Conservation (phyloP, 306 rosid genomes). For the Arachis stenosperma region DNA sequence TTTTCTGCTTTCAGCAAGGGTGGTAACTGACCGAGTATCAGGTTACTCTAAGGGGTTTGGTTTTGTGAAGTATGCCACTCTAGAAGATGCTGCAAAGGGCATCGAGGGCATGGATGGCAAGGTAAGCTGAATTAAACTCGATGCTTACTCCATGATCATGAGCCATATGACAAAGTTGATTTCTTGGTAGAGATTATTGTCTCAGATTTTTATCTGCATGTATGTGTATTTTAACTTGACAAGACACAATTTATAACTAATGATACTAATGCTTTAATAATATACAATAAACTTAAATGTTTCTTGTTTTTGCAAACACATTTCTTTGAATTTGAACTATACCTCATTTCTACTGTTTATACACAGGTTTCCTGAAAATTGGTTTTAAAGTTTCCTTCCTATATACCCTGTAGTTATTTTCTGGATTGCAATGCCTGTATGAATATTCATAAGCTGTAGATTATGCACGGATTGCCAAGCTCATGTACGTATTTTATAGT, state of each 20-base stretch:
- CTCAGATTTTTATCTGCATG: constrained; percentile 2
- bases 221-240: constrained; percentile 1
- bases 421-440: neutral
- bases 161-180: neutral
- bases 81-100: constrained; percentile 87
- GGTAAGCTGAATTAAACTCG: constrained; percentile 52
- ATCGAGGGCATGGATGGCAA: constrained; percentile 97
- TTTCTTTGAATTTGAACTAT: neutral
- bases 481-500: constrained; percentile 23
- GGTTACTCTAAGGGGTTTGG: constrained; percentile 97
- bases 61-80: constrained; percentile 77
- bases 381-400: neutral
- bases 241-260: neutral
- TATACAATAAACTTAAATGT: neutral
- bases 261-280: neutral
- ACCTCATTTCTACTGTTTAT: constrained; percentile 13
- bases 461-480: neutral
- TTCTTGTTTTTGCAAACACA: neutral
- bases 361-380: neutral
- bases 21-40: constrained; percentile 84
- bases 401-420: neutral
- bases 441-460: constrained; percentile 22
- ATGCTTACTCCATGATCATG: neutral
- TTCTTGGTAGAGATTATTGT: constrained; percentile 19
- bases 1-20: constrained; percentile 67